Base-by-base conservation (phyloP, 495 filamentous ascomycete species). In the Entonaema liquescens region DNA sequence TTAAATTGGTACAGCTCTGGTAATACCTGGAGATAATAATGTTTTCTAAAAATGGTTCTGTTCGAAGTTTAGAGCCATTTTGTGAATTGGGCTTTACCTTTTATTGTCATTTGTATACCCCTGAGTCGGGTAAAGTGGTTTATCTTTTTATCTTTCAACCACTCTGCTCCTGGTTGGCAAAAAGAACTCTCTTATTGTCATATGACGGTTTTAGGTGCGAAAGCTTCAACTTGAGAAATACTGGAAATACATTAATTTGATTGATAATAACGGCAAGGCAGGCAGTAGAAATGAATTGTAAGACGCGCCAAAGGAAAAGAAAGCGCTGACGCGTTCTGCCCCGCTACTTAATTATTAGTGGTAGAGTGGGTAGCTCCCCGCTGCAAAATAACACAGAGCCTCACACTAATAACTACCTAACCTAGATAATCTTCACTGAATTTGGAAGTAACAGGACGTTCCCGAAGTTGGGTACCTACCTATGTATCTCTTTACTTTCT, bases 281-380 rank as follows among this genome's bases (percentile, higher is more conserved):
- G n/a, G n/a, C n/a, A n/a, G n/a, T n/a, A n/a, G n/a, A n/a, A 47
- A 47, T 12, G 42, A 47, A 47, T 47, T 47, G 42, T 47, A 21
- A 3, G 19, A 47, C 42, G 19, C 42, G 42, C 42, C 17, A 47
- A 47, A 47, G 19, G 42, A 47, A 47, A 47, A 47, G 42, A 19
- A 23, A 23, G 19, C 19, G 17, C 19, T 47, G 19, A 47, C 42
- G 42, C 42, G 42, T 47, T n/a, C n/a, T 21, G 42, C 17, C 42
- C 42, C 42, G 19, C 42, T 47, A 47, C 19, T 23, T 2, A 47
- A 47, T 47, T 47, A 47, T 47, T 4, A 47, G 19, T 23, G n/a
- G n/a, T n/a, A n/a, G n/a, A n/a, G n/a, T n/a, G 42, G 19, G 23
- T 23, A 23, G 8, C 19, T n/a, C n/a, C 42, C 42, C 42, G 42